Percentiles rank a stretch among this genome's conserved stretches.
Conservation (phyloP, 1,139 yeast species). For the Protomyces arabidopsidicola region DNA sequence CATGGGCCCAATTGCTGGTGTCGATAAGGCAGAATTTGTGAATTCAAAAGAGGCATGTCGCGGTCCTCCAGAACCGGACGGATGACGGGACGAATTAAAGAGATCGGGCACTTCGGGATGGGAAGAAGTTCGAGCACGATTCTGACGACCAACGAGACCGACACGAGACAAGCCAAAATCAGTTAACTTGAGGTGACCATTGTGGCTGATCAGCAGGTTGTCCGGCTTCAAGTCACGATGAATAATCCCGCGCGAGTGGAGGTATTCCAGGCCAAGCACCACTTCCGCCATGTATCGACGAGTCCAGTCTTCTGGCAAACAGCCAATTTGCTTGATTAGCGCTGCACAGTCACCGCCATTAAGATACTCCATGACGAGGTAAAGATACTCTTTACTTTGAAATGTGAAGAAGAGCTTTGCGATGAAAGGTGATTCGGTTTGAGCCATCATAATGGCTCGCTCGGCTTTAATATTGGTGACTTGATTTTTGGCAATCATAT, state of each 20-base stretch:
- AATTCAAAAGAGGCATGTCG: conserved; percentile 30
- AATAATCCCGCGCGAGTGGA: conserved; percentile 82
- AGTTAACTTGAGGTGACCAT: conserved; percentile 85
- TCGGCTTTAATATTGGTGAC: conserved; percentile 91
- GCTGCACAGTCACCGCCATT: conserved; percentile 97
- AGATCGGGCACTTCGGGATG: conserved; percentile 23
- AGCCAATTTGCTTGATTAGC: conserved; percentile 69
- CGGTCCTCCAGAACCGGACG: background rate
- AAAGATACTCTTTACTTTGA: conserved; percentile 80
- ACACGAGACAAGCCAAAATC: conserved; percentile 92
- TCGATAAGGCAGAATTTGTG: conserved; percentile 28
- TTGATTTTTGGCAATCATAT: conserved; percentile 96
- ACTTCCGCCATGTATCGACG: conserved; percentile 83
- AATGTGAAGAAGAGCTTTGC: conserved; percentile 85
- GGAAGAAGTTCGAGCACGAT: conserved; percentile 40
- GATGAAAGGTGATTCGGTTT: conserved; percentile 87
- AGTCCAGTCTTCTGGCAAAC: conserved; percentile 79
- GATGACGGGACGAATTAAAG: background rate
- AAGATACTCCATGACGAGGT: conserved; percentile 91
- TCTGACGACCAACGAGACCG: conserved; percentile 82
- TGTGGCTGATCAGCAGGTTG: conserved; percentile 74
- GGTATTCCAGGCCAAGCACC: conserved; percentile 80
- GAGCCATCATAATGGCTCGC: conserved; percentile 95
- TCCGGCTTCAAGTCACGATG: conserved; percentile 93
- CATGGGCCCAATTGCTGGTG: conserved; percentile 30